Base-by-base conservation (phyloP, 1,284 basidiomycete genomes). In the Cutaneotrichosporon daszewskae region DNA sequence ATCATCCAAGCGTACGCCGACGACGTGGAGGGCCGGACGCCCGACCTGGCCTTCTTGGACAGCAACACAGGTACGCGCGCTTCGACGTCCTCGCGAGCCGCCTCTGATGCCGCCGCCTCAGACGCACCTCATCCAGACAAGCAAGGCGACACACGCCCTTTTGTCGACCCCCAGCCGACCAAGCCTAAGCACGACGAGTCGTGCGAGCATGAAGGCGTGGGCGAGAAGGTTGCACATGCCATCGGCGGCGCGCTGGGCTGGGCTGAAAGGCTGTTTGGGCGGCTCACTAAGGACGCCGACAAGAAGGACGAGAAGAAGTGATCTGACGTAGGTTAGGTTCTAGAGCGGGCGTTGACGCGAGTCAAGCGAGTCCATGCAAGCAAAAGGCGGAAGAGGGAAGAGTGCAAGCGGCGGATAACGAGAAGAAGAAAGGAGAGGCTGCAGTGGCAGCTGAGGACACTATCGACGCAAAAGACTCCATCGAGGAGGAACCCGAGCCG, bases 1-100 rank as follows among this genome's bases (percentile, higher is more conserved):
- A 82, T 96, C 51, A 67, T 96, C 39, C 84, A 95, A 69, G 79
- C 81, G 55, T 96, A 87, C 61, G 91, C 87, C n/a, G 88, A 94
- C 66, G 89, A 94, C 57, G 78, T 88, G 16, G 89, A 92, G 72
- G 87, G 86, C 46, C 77, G 77, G 53, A 66, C 49, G 4, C 57
- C 69, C 27, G 56, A 66, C 26, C 59, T 71, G 32, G 46, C 54
- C 27, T 69, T 68, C 35, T 16, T 32, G 9, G 38, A 32, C 40
- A 22, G 39, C 31, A 32, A 5, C 20, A 20, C 33, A 12, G 33
- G 18, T 20, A 11, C 33, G 5, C 24, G 10, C 8, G 28, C 28
- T 31, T 7, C 13, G 13, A n/a, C 37, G 18, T 32, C 28, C 9
- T 19, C 44, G 9, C 3, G 4, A 20, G 10, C 42, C 20, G 38